A percentile compares a stretch with the other conserved stretches of the same genome.
Evolutionary conservation across 768 basidiomycete species (phyloP).

Genomic region (Amanita phalloides): DNA sequence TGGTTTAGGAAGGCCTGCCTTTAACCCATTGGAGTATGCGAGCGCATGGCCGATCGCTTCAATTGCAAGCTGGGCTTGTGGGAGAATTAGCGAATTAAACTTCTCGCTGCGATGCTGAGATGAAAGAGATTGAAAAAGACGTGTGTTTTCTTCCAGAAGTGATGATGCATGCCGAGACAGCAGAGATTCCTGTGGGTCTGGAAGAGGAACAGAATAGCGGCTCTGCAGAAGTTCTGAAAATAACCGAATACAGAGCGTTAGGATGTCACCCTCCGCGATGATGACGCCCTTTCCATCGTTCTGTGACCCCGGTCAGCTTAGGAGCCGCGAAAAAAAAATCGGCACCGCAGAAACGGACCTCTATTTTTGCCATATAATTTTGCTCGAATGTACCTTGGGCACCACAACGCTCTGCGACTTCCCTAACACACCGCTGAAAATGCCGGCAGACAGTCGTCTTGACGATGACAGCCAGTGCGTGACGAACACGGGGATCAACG

Average conservation of each 20-base stretch:
- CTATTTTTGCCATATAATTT: slow-evolving; percentile 46
- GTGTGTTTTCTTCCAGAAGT: slow-evolving; percentile 35
- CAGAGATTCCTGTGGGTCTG: slow-evolving; percentile 37
- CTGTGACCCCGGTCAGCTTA: slow-evolving; percentile 12
- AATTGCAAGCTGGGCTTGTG: slow-evolving; percentile 39
- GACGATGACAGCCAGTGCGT: slow-evolving; percentile 43
- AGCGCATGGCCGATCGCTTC: slow-evolving; percentile 57
- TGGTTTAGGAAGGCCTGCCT: slow-evolving; percentile 29
- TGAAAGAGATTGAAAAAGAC: slow-evolving; percentile 23
- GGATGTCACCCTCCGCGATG: slow-evolving; percentile 45
- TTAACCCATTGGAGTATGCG: slow-evolving; percentile 43
- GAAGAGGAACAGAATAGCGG: slow-evolving; percentile 40
- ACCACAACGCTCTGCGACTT: slow-evolving; percentile 54
- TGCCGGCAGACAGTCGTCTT: slow-evolving; percentile 48
- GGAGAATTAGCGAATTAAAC: slow-evolving; percentile 45
- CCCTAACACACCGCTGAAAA: slow-evolving; percentile 36
- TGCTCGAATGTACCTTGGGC: slow-evolving; percentile 58
- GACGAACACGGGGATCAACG: slow-evolving; percentile 35
- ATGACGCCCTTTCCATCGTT: slow-evolving; percentile 47
- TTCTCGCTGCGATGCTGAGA: slow-evolving; percentile 37
- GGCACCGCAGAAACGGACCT: slow-evolving; percentile 23
- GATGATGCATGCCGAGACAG: slow-evolving; percentile 39
- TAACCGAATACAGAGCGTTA: slow-evolving; percentile 42
- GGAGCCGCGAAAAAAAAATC: slow-evolving; percentile 5
- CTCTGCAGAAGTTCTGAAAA: slow-evolving; percentile 49